Evolutionary conservation across 2,329 filamentous ascomycete genomes (phyloP).

Genomic region (Claviceps sp.): DNA sequence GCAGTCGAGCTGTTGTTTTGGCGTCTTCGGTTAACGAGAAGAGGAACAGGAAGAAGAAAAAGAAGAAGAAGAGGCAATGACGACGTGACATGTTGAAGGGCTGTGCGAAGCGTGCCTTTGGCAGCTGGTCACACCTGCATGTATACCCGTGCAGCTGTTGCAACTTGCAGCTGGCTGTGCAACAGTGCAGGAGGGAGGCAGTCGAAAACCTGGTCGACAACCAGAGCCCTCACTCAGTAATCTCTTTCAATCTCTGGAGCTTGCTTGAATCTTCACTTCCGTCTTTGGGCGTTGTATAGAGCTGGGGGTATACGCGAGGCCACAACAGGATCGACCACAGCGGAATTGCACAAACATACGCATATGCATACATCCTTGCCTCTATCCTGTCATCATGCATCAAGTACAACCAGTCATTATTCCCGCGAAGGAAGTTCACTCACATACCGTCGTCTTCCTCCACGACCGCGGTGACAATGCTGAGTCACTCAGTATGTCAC

Average conservation of each 20-base stretch:
- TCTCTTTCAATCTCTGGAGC: too few species aligned
- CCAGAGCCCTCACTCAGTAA: too few species aligned
- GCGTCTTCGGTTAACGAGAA: neutral
- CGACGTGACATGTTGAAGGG: neutral
- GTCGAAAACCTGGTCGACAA: too few species aligned
- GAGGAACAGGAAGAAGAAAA: neutral
- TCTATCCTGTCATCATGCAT: neutral
- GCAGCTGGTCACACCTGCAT: too few species aligned
- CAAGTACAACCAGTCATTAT: neutral
- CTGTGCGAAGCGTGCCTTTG: too few species aligned
- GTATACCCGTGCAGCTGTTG: too few species aligned
- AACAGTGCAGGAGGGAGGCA: too few species aligned
- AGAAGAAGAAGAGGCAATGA: neutral
- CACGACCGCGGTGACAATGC: slow-evolving; percentile 31
- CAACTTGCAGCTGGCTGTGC: too few species aligned
- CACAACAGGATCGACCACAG: neutral
- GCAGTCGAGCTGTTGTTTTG: too few species aligned
- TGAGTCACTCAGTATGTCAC: slow-evolving; percentile 17
- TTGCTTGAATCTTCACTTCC: too few species aligned
- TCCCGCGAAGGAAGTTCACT: slow-evolving; percentile 12
- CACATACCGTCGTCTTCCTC: slow-evolving; percentile 31
- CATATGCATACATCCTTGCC: neutral
- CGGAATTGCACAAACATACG: too few species aligned
- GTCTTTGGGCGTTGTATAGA: too few species aligned
- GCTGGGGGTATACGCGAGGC: neutral